Conservation (phyloP, 306 rosid genomes). For the Glycyrrhiza uralensis region DNA sequence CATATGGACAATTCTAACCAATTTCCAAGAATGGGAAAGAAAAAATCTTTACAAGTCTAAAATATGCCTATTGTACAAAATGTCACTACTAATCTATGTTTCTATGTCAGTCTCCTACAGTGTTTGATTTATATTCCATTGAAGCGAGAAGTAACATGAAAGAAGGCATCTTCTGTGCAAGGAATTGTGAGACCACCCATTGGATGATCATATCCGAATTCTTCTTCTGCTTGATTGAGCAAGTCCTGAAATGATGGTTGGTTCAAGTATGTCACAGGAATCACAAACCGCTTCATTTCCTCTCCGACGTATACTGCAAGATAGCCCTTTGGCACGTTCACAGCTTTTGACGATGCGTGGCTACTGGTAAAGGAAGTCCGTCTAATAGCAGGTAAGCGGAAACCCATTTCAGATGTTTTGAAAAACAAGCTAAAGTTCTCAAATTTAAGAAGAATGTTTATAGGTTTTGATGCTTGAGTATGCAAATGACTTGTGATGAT, state of each 20-base stretch:
- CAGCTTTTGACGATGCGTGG: slow-evolving; percentile 4
- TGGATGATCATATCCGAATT: slow-evolving; percentile 38
- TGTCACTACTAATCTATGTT: neutral
- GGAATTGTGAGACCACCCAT: slow-evolving; percentile 45
- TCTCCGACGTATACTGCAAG: slow-evolving; percentile 43
- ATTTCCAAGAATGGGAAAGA: slow-evolving; percentile 4
- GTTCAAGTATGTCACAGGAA: slow-evolving; percentile 40
- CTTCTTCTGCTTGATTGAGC: slow-evolving; percentile 31
- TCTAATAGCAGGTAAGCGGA: slow-evolving; percentile 17
- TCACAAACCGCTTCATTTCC: slow-evolving; percentile 23
- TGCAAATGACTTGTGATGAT: neutral
- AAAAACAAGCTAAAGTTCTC: neutral
- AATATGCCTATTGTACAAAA: slow-evolving; percentile 14
- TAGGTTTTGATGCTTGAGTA: neutral
- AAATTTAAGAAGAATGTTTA: neutral
- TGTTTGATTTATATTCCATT: neutral
- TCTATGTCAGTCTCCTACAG: neutral
- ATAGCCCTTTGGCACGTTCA: slow-evolving; percentile 17
- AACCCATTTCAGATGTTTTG: slow-evolving; percentile 20
- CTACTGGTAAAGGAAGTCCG: neutral
- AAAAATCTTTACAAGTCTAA: neutral
- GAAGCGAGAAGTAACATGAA: slow-evolving; percentile 29
- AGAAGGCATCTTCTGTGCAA: slow-evolving; percentile 32
- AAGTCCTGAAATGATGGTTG: slow-evolving; percentile 40
- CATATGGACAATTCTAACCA: neutral